These are phyloP conservation scores for Basipetospora chlamydospora DNA, from an alignment of 2,329 filamentous ascomycete genomes.

Conservation along the genomic window DNA sequence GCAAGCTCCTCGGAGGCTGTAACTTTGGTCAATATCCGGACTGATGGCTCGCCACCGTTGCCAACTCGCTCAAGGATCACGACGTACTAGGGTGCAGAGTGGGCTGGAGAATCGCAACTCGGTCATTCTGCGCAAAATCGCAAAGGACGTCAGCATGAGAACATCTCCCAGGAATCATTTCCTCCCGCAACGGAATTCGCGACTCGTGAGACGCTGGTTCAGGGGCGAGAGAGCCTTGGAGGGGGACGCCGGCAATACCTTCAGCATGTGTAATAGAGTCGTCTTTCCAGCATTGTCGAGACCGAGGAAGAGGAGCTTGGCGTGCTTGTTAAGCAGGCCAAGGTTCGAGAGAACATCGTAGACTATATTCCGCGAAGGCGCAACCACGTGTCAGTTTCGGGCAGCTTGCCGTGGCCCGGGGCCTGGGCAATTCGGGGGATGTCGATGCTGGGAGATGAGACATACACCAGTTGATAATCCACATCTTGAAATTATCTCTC, in stretches of 20 bases:
- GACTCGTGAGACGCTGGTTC: neutral
- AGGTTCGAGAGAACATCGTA: constrained; percentile 81
- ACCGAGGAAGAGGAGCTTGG: constrained; percentile 85
- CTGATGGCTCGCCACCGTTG: no score
- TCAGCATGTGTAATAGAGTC: constrained; percentile 86
- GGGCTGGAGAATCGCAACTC: constrained; percentile 78
- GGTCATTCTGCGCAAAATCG: constrained; percentile 73
- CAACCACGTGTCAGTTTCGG: constrained; percentile 5
- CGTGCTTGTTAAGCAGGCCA: constrained; percentile 87
- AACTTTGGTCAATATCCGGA: no score
- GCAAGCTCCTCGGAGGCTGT: constrained; percentile 79
- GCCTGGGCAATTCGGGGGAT: neutral
- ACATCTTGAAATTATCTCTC: no score
- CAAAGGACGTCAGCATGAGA: no score
- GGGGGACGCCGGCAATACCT: constrained; percentile 40
- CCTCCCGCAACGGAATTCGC: neutral
- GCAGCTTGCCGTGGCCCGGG: neutral
- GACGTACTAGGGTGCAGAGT: constrained; percentile 84
- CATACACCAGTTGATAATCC: constrained; percentile 86
- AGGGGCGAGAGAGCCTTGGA: neutral
- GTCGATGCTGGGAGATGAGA: neutral
- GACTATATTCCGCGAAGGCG: constrained; percentile 35
- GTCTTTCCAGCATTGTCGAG: constrained; percentile 94
- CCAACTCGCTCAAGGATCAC: no score
- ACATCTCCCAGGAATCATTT: no score